Evolutionary conservation across 768 basidiomycete genomes (phyloP), one percentile per base, ranked within the genome.

Genomic region (Panaeolus cyanescens): DNA sequence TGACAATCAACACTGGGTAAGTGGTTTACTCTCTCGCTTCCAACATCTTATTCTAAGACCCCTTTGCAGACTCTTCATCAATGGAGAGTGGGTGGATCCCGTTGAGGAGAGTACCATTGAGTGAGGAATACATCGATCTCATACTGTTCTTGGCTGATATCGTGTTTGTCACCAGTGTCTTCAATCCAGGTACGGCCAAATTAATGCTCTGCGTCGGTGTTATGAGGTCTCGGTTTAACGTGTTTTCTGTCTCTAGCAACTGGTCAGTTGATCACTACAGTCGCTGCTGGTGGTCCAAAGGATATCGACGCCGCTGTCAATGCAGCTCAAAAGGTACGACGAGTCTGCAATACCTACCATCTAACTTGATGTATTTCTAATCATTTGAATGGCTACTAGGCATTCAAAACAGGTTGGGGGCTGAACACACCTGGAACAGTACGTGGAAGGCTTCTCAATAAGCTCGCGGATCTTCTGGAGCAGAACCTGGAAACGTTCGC

Each of bases 281-380:
- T 92, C 61, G 68, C 83, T 1, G 85, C 83, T 67, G 92, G 82
- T 33, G 85, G 84, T 3, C 56, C 80, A 6, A 81, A 84, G 64
- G 93, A 95, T 65, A 85, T 95, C 61, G 89, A 95, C 71, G 67
- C 71, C 36, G 93, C 93, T 0, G 92, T 93, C 58, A 72, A 76
- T 2, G 86, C 81, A 37, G 90, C 91, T 0, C 79, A 83, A 61
- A 82, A 79, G 68, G 85, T 86, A 60, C 33, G 53, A 32, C n/a
- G 2, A 13, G 42, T 32, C 12, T 30, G n/a, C n/a, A n/a, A n/a
- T n/a, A n/a, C n/a, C n/a, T n/a, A n/a, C 34, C 9, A 54, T 22
- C 12, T 5, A n/a, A n/a, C 31, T 39, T n/a, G n/a, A n/a, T n/a
- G n/a, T n/a, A n/a, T 5, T 45, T 22, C n/a, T 32, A 10, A 42